Conservation (phyloP, 2,329 filamentous ascomycete species). For the Lasiodiplodia hormozganensis region DNA sequence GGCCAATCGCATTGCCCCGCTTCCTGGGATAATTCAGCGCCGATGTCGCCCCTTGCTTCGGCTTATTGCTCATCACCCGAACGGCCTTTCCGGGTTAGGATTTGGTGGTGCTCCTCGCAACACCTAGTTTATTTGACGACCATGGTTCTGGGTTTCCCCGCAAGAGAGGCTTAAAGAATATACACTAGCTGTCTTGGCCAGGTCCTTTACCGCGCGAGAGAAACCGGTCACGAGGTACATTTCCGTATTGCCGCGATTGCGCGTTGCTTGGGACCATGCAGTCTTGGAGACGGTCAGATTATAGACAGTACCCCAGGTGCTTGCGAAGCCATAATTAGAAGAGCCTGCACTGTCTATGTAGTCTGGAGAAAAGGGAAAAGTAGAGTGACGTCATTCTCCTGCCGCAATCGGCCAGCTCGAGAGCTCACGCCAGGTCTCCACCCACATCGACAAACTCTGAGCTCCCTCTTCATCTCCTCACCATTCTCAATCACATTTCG, state of each 20-base stretch:
- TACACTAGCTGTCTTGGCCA: too few relatives aligned
- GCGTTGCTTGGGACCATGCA: too few relatives aligned
- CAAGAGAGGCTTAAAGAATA: too few relatives aligned
- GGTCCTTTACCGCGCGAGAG: too few relatives aligned
- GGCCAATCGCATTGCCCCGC: neutral
- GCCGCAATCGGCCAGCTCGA: neutral
- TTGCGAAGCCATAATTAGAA: neutral
- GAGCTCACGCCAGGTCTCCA: conserved; percentile 20
- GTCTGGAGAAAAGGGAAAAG: neutral
- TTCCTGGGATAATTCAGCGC: neutral
- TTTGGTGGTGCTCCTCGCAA: neutral
- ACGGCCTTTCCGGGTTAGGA: neutral
- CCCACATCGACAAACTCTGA: conserved; percentile 4
- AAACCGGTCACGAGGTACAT: too few relatives aligned
- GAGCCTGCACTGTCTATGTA: neutral
- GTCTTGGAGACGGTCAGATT: too few relatives aligned
- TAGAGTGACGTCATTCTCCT: neutral
- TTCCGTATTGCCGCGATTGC: too few relatives aligned
- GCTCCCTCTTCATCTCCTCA: neutral
- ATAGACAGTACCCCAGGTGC: too few relatives aligned
- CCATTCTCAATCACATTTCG: neutral
- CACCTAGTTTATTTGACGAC: neutral
- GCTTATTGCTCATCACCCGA: neutral
- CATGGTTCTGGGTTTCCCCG: too few relatives aligned
- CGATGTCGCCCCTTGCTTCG: neutral